Conservation (phyloP, 140 eudicot species). For the Cichorium intybus region DNA sequence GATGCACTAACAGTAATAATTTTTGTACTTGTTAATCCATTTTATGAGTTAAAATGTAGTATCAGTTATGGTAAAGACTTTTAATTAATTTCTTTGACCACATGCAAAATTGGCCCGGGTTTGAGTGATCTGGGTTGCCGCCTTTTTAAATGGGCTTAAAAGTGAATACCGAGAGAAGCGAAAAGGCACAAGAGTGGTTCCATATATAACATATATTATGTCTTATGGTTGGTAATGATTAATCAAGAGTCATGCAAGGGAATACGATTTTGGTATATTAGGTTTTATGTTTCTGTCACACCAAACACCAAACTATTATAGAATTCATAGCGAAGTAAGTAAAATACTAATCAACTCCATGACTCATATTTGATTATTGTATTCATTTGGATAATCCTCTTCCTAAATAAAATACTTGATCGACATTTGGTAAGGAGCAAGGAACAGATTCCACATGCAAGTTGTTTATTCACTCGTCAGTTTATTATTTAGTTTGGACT, state of each 20-base stretch:
- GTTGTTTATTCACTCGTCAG: conserved; percentile 16
- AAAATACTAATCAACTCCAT: conserved; percentile 19
- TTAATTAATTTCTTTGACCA: background rate
- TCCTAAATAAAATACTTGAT: conserved; percentile 8
- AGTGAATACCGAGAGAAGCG: background rate
- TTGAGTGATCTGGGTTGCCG: background rate
- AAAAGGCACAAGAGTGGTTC: conserved; percentile 13
- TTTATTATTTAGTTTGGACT: conserved; percentile 5
- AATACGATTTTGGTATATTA: conserved; percentile 31
- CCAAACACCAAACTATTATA: conserved; percentile 32
- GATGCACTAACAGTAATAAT: background rate
- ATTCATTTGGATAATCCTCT: conserved; percentile 6
- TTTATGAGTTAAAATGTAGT: background rate
- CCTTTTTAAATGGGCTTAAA: background rate
- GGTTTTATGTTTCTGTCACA: conserved; percentile 32
- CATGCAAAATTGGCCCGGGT: background rate
- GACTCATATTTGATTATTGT: conserved; percentile 19
- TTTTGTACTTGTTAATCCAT: background rate
- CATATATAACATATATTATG: conserved; percentile 14
- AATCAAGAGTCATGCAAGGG: conserved; percentile 15
- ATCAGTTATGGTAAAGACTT: background rate
- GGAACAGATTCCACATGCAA: conserved; percentile 36
- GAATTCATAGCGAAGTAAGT: conserved; percentile 3
- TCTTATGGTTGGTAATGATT: conserved; percentile 24
- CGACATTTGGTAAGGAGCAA: conserved; percentile 24